A percentile compares a stretch with the other conserved stretches of the same genome.
These are phyloP conservation scores for Endocalyx cinctus DNA, from an alignment of 2,329 filamentous ascomycete genomes.

Conservation along the genomic window DNA sequence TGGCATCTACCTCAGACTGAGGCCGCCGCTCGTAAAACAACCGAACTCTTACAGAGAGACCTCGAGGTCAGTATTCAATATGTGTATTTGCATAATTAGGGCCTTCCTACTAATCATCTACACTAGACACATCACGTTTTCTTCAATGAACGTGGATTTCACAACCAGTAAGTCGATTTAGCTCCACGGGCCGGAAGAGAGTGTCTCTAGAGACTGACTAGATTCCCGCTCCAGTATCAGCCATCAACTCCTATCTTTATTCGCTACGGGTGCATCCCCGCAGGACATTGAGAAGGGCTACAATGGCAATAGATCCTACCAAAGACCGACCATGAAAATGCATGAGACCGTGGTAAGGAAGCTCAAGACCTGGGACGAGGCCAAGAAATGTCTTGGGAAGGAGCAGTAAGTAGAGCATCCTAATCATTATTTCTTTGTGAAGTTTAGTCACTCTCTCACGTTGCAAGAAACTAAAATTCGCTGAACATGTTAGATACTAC, in stretches of 20 bases:
- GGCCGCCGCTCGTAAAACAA: conserved; percentile 58
- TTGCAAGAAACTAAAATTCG: too few species aligned
- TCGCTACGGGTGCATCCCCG: conserved; percentile 65
- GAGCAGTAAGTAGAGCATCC: conserved; percentile 28
- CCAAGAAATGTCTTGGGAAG: conserved; percentile 58
- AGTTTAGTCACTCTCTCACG: not conserved
- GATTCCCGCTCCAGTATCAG: conserved; percentile 47
- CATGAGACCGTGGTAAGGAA: conserved; percentile 48
- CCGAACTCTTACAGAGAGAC: conserved; percentile 70
- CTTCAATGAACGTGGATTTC: conserved; percentile 71
- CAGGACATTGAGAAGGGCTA: conserved; percentile 60
- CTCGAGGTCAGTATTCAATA: conserved; percentile 44
- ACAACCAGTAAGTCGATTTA: conserved; percentile 67
- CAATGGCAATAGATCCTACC: conserved; percentile 61
- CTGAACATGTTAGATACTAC: conserved; percentile 56
- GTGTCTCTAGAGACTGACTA: too few species aligned
- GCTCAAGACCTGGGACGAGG: conserved; percentile 52
- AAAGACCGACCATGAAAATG: conserved; percentile 47
- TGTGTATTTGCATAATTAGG: not conserved
- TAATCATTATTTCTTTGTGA: not conserved
- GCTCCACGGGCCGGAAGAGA: too few species aligned
- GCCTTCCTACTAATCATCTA: not conserved
- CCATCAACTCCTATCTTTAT: conserved; percentile 73
- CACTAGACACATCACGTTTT: conserved; percentile 64
- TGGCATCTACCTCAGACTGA: conserved; percentile 43